These are phyloP conservation scores for Coemansia sp. DNA, from an alignment of 192 early-diverging fungal genomes.

Conservation along the genomic window DNA sequence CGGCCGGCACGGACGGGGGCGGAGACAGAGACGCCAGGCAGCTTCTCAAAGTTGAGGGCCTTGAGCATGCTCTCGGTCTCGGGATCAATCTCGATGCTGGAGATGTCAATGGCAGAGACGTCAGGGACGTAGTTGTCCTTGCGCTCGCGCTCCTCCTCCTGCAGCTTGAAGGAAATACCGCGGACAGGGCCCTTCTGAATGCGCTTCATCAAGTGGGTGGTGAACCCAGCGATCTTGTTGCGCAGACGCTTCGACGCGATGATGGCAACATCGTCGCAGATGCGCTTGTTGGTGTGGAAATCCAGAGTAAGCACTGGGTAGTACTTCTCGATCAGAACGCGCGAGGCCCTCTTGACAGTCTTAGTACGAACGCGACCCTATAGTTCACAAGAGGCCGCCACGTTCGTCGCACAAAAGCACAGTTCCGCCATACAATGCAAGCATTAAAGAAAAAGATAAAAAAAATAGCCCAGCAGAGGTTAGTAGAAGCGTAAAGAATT, in stretches of 20 bases:
- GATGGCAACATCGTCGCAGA: constrained; percentile 95
- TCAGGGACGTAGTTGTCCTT: constrained; percentile 99
- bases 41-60: constrained; percentile 91
- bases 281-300: constrained; percentile 99
- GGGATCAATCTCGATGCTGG: constrained; percentile 90
- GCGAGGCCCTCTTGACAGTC: constrained; percentile 99
- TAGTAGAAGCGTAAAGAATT: neutral
- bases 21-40: constrained; percentile 76
- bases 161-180: constrained; percentile 99
- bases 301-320: constrained; percentile 98
- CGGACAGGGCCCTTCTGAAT: constrained; percentile 98
- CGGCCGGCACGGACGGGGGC: constrained; percentile 48
- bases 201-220: constrained; percentile 99
- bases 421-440: constrained; percentile 1
- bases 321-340: constrained; percentile 99
- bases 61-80: constrained; percentile 97
- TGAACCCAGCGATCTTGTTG: constrained; percentile 99
- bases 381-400: neutral
- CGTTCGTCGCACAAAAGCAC: neutral
- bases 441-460: neutral
- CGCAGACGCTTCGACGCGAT: constrained; percentile 98
- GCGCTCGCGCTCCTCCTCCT: constrained; percentile 99
- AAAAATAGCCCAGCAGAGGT: neutral
- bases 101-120: constrained; percentile 90
- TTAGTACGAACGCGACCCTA: constrained; percentile 98